Base-by-base conservation (phyloP, 441 rosid species). In the Pelargonium myrrhifolium region DNA sequence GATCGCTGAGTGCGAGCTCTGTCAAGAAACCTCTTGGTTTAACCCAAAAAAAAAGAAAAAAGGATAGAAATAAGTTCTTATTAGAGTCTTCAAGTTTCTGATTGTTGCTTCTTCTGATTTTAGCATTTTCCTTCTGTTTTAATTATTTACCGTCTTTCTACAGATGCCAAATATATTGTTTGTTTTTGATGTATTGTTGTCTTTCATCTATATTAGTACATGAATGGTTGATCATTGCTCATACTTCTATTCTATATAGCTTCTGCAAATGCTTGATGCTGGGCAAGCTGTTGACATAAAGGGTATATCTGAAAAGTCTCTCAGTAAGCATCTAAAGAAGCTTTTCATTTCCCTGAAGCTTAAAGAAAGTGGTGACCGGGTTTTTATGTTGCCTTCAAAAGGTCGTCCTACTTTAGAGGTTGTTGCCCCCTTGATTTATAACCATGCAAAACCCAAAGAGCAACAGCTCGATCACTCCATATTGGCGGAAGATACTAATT, bases 281-380 rank as follows among this genome's bases (percentile, higher is more conserved):
- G 99, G 99, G 51, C 97, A 91, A 86, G 97, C 93, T 58, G 99
- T 93, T 77, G 93, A 89, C 80, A 82, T 91, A 65, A 84, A 83
- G 77, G 97, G 89, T 37, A 84, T 93, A 63, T 81, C 89, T 1
- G 95, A 93, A 70, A 89, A 67, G 64, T 65, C 86, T 65, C 75
- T 91, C 77, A 76, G 72, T 67, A 83, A 79, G 75, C 82, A 83
- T 78, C 74, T 93, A 79, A 88, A 81, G 81, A 86, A 77, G 87
- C 79, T 93, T 64, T 93, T 91, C 75, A 18, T 72, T 20, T 82
- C 95, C 12, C 79, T 91, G 66, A 79, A 81, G 62, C 84, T 91
- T 37, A 82, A 82, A 73, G 92, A 88, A 65, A 86, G 78, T 39
- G 85, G 88, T 28, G 95, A 88, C 74, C 75, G 86, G 67, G 86